These are phyloP conservation scores for Pulicaria dysenterica DNA, from an alignment of 129 eudicot genomes.

Conservation along the genomic window DNA sequence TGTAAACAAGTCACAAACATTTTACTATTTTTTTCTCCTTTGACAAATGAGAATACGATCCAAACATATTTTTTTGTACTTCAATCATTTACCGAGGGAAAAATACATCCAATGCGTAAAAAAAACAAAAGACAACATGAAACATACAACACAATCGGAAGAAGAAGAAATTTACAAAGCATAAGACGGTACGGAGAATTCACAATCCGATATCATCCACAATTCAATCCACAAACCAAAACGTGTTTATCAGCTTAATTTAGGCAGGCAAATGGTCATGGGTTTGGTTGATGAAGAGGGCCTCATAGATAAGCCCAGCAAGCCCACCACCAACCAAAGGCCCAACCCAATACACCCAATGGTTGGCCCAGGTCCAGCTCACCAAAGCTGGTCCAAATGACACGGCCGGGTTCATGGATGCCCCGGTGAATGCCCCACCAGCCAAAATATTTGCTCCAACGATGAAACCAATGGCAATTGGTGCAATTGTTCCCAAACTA, in stretches of 20 bases:
- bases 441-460: conserved; percentile 68
- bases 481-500: conserved; percentile 54
- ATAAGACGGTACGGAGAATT: conserved; percentile 15
- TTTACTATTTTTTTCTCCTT: background rate
- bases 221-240: conserved; percentile 24
- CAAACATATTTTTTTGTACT: background rate
- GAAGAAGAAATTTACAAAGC: conserved; percentile 12
- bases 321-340: conserved; percentile 64
- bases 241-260: conserved; percentile 4
- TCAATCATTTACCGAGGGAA: conserved; percentile 15
- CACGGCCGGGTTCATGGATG: conserved; percentile 67
- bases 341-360: conserved; percentile 66
- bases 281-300: conserved; percentile 48
- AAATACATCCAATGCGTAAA: background rate
- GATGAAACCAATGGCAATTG: conserved; percentile 56
- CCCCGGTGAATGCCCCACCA: conserved; percentile 68
- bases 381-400: conserved; percentile 64
- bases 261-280: conserved; percentile 57
- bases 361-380: conserved; percentile 58
- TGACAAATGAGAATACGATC: background rate
- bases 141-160: background rate
- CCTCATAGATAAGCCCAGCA: conserved; percentile 55
- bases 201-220: conserved; percentile 25
- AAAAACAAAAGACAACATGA: conserved; percentile 7
- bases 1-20: background rate